phyloP scores from a whole-genome alignment of 768 basidiomycete genomes.

The Grammothele lineata region DNA sequence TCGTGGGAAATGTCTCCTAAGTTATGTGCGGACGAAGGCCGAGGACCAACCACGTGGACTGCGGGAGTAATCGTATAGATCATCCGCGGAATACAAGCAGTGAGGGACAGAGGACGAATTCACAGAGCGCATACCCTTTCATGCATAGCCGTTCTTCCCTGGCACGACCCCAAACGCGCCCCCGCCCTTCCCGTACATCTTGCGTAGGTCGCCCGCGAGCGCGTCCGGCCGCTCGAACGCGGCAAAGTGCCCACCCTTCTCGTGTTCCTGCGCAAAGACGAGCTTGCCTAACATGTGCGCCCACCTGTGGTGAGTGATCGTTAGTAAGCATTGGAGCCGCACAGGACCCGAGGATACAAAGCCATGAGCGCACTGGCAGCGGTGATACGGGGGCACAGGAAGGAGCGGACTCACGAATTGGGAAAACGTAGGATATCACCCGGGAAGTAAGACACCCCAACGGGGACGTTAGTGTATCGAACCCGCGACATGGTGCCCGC shows the following conservation, averaged over 20 bases:
- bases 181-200: constrained; percentile 27
- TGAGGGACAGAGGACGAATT: no score
- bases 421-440: constrained; percentile 20
- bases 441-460: constrained; percentile 31
- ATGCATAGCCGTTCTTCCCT: constrained; percentile 8
- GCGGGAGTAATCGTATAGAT: no score
- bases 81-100: no score
- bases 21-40: no score
- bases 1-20: no score
- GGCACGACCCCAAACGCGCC: constrained; percentile 19
- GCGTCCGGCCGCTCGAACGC: constrained; percentile 23
- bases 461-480: constrained; percentile 17
- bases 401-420: constrained; percentile 13
- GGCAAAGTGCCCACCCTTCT: constrained; percentile 25
- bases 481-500: neutral
- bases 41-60: no score
- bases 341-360: neutral
- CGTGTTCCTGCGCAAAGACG: constrained; percentile 24
- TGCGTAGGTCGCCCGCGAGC: constrained; percentile 21
- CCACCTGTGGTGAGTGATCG: constrained; percentile 16
- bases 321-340: neutral
- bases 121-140: no score
- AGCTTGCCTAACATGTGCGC: constrained; percentile 19
- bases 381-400: no score
- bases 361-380: no score